Conservation (phyloP, 192 early-diverging fungal species). For the Linderina pennispora region DNA sequence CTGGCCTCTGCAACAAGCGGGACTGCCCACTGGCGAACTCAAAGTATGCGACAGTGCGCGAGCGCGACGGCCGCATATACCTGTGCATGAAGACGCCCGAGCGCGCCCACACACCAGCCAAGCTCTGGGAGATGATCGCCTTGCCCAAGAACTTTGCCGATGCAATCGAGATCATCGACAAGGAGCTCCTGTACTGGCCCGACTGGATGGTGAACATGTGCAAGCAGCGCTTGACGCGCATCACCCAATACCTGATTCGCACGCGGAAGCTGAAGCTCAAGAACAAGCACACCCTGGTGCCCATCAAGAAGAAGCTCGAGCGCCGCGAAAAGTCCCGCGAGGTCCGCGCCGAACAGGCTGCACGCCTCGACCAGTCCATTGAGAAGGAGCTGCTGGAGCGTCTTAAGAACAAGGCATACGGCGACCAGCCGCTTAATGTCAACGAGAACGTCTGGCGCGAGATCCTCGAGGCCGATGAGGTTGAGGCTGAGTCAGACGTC, state of each 20-base stretch:
- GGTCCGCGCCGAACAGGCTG: conserved; percentile 85
- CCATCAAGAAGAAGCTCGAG: conserved; percentile 93
- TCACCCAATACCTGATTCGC: conserved; percentile 92
- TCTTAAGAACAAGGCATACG: conserved; percentile 90
- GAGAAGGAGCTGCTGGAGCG: conserved; percentile 94
- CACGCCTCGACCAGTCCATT: conserved; percentile 83
- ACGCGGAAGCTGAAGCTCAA: conserved; percentile 87
- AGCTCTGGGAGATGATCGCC: conserved; percentile 88
- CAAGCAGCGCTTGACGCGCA: conserved; percentile 94
- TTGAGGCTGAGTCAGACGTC: conserved; percentile 59
- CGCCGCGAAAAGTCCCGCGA: conserved; percentile 80
- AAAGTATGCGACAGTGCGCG: conserved; percentile 91
- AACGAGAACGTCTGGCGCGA: conserved; percentile 83
- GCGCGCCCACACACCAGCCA: conserved; percentile 87
- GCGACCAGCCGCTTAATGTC: conserved; percentile 94
- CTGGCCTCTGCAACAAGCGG: conserved; percentile 90
- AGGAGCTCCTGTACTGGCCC: conserved; percentile 88
- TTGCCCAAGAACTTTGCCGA: conserved; percentile 87
- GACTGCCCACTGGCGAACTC: conserved; percentile 95
- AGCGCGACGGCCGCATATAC: conserved; percentile 74
- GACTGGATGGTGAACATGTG: conserved; percentile 87
- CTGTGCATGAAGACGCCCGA: conserved; percentile 95
- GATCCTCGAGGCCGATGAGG: conserved; percentile 72
- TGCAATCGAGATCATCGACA: conserved; percentile 82
- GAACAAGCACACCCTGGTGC: conserved; percentile 68